These are phyloP conservation scores for Lactarius akahatsu DNA, from an alignment of 768 basidiomycete species.

Conservation along the genomic window DNA sequence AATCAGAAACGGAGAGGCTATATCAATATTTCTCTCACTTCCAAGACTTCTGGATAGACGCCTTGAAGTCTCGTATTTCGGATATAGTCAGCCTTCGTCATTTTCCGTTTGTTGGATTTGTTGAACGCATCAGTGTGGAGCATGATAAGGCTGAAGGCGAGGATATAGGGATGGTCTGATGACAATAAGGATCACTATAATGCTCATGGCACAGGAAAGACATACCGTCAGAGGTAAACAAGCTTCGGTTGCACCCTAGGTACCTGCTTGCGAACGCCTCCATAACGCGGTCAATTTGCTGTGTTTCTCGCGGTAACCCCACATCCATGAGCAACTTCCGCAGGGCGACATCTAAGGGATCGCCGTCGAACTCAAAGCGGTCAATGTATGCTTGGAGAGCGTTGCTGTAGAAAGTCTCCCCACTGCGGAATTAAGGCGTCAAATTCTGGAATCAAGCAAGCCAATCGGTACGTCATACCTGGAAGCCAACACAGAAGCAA, in stretches of 20 bases:
- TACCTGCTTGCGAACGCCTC: slow-evolving; percentile 92
- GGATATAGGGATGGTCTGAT: slow-evolving; percentile 91
- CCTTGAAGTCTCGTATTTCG: slow-evolving; percentile 90
- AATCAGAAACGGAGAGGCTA: background rate
- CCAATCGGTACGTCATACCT: slow-evolving; percentile 48
- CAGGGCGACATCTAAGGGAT: slow-evolving; percentile 89
- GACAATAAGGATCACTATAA: slow-evolving; percentile 12
- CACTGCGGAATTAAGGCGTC: slow-evolving; percentile 43
- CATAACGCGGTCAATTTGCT: slow-evolving; percentile 97
- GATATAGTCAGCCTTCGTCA: slow-evolving; percentile 93
- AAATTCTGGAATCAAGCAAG: slow-evolving; percentile 10
- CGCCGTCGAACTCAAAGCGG: slow-evolving; percentile 72
- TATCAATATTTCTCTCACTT: slow-evolving; percentile 51
- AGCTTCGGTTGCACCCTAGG: slow-evolving; percentile 72
- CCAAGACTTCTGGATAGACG: slow-evolving; percentile 76
- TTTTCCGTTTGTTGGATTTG: slow-evolving; percentile 95
- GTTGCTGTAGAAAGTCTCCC: slow-evolving; percentile 64
- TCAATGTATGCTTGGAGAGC: slow-evolving; percentile 72
- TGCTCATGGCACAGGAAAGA: background rate
- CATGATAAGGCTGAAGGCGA: slow-evolving; percentile 98
- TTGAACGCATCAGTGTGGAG: slow-evolving; percentile 98
- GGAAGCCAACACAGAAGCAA: slow-evolving; percentile 77
- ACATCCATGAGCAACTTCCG: slow-evolving; percentile 89
- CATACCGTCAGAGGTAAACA: slow-evolving; percentile 78
- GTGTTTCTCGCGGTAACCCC: slow-evolving; percentile 90